Base-by-base conservation (phyloP, 768 basidiomycete genomes). In the Boletus rubropictus region DNA sequence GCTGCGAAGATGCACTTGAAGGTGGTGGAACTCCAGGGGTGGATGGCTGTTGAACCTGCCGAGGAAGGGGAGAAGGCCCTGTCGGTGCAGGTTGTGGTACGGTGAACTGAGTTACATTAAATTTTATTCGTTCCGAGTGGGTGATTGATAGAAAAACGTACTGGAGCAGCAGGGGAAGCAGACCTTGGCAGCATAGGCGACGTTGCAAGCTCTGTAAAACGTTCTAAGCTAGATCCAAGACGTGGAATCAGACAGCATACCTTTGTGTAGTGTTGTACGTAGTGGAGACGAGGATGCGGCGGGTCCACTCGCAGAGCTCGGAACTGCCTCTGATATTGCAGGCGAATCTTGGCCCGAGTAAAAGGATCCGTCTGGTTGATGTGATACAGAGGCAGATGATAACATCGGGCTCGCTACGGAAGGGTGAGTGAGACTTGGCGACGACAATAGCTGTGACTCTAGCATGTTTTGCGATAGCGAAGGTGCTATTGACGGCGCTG, bases 351-450 rank as follows among this genome's bases (percentile, higher is more conserved):
- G 76, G 10, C 77, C 78, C 38, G 84, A 85, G 60, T 82, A 84
- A 51, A 83, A 79, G 21, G 87, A 85, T 21, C 78, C 81, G 29
- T 78, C 73, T 4, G 73, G 83, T 42, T 81, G 81, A 47, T 83
- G 82, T 12, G 79, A 77, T 39, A 62, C 69, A 39, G 77, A 77
- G 27, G 86, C 84, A 21, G 78, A 88, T 15, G 88, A 89, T 43
- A 89, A 57, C 72, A 89, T 82, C 0, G 88, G 88, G 53, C 88
- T 91, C 47, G 86, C 84, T 40, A 84, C 73, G 5, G 89, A 89
- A 32, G 80, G 83, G 66, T 90, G 87, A n/a, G 89, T 90, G 45
- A 90, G 69, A 61, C 88, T 91, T 24, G 89, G 88, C 8, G 89
- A 89, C 0, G 86, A 80, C 11, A 80, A 67, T 21, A 69, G 21